These are phyloP conservation scores for Amoebophrya sp. DNA, from an alignment of 169 alveolate genomes.

Conservation along the genomic window DNA sequence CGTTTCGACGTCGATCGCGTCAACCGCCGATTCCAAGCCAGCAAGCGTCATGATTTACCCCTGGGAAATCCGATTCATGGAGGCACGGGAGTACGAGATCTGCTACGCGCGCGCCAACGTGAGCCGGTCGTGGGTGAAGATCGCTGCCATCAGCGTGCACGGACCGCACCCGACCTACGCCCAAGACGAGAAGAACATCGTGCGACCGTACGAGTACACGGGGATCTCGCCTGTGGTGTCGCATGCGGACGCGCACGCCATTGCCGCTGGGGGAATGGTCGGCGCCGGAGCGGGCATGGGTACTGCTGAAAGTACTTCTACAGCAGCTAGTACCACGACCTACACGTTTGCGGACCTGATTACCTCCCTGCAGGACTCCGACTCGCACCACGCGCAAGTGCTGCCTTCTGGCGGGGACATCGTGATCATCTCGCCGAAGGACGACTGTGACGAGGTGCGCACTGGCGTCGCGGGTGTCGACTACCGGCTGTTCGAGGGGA, in stretches of 20 bases:
- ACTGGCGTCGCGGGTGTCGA: not conserved
- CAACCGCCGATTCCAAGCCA: too few relatives aligned
- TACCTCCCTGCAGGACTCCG: not conserved
- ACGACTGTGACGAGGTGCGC: not conserved
- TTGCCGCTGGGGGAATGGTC: too few relatives aligned
- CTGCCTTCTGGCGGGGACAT: not conserved
- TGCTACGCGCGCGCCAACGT: not conserved
- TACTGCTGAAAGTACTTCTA: not conserved
- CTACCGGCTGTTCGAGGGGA: not conserved
- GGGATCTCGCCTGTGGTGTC: too few relatives aligned
- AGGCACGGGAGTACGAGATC: not conserved
- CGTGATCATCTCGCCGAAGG: not conserved
- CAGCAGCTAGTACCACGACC: not conserved
- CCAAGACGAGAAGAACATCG: not conserved
- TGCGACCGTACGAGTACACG: not conserved
- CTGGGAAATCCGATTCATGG: not conserved
- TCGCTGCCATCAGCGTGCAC: not conserved
- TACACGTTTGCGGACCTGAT: not conserved
- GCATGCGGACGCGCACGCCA: too few relatives aligned
- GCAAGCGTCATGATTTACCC: not conserved
- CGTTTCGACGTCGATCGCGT: too few relatives aligned
- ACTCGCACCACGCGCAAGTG: not conserved
- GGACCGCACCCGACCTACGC: not conserved
- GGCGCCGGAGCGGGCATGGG: not conserved
- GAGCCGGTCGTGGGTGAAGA: not conserved